Evolutionary conservation across 139 green algal species (phyloP).

Genomic region (Deuterostichococcus epilithicus): DNA sequence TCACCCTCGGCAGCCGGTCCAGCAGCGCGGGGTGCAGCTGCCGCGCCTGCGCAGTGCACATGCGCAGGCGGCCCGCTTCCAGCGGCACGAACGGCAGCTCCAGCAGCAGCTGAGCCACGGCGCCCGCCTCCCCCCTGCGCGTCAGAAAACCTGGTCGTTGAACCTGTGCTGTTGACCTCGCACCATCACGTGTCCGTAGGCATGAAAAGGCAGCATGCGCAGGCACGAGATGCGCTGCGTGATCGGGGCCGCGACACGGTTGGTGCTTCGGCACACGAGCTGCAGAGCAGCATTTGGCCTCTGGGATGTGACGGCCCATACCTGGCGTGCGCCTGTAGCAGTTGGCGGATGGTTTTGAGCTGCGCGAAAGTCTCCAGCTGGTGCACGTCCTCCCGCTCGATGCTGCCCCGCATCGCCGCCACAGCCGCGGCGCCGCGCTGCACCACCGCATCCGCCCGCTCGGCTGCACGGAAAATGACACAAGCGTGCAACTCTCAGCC

Average conservation of each 20-base stretch:
- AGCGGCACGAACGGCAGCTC: slow-evolving; percentile 39
- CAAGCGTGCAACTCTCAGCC: background rate
- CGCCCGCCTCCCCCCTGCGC: slow-evolving; percentile 16
- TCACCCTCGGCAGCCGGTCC: slow-evolving; percentile 18
- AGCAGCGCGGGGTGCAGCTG: slow-evolving; percentile 30
- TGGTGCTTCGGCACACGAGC: too few relatives aligned
- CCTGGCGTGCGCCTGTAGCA: slow-evolving; percentile 21
- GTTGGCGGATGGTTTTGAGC: slow-evolving; percentile 23
- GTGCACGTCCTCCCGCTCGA: slow-evolving; percentile 7
- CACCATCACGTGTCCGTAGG: too few relatives aligned
- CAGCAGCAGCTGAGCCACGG: slow-evolving; percentile 22
- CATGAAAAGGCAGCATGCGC: too few relatives aligned
- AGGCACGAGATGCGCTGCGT: too few relatives aligned
- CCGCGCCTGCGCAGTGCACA: slow-evolving; percentile 5
- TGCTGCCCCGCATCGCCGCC: slow-evolving; percentile 12
- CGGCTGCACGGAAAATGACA: background rate
- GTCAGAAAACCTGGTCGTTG: background rate
- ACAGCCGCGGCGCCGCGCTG: slow-evolving; percentile 19
- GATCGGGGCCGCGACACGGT: too few relatives aligned
- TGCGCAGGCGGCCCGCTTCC: slow-evolving; percentile 33
- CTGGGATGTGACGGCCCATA: too few relatives aligned
- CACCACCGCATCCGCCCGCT: slow-evolving; percentile 17
- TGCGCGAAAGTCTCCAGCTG: slow-evolving; percentile 31
- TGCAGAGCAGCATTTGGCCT: too few relatives aligned
- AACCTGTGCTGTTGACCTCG: too few relatives aligned